These are phyloP conservation scores for Kurtzmaniella quercitrusa DNA, from an alignment of 1,139 yeast species.

Conservation along the genomic window DNA sequence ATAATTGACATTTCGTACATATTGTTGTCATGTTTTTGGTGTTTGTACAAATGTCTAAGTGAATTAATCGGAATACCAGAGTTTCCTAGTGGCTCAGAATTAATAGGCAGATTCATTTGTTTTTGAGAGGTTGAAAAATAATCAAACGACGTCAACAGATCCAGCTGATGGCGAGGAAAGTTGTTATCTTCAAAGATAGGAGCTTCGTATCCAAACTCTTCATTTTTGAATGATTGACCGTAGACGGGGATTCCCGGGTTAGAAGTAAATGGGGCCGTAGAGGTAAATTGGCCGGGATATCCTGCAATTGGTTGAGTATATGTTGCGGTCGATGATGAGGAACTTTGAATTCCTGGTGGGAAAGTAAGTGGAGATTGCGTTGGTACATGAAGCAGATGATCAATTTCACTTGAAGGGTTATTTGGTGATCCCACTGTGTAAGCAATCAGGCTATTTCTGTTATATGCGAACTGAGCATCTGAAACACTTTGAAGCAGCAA, in stretches of 20 bases:
- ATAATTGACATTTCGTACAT: not conserved
- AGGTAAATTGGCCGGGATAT: not conserved
- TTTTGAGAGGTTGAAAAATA: not conserved
- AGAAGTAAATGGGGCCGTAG: not conserved
- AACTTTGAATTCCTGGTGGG: not conserved
- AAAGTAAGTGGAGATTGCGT: not conserved
- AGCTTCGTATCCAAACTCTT: not conserved
- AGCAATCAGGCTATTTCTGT: not conserved
- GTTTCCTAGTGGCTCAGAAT: not conserved
- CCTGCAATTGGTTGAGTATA: not conserved
- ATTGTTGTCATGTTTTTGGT: not conserved
- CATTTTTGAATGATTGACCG: not conserved
- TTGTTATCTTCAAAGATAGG: not conserved
- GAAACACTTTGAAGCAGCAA: not conserved
- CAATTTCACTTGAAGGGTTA: not conserved
- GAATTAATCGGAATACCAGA: not conserved
- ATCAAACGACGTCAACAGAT: constrained; percentile 2
- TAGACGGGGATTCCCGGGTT: not conserved
- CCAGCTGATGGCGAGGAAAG: constrained; percentile 3
- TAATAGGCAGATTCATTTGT: not conserved
- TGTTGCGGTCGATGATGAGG: not conserved
- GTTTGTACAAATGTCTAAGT: not conserved
- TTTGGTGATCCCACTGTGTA: not conserved
- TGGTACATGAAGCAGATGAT: not conserved
- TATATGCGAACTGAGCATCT: not conserved